Evolutionary conservation across 306 rosid genomes (phyloP), one percentile per base, ranked within the genome.

Genomic region (Sicyos baderoa): DNA sequence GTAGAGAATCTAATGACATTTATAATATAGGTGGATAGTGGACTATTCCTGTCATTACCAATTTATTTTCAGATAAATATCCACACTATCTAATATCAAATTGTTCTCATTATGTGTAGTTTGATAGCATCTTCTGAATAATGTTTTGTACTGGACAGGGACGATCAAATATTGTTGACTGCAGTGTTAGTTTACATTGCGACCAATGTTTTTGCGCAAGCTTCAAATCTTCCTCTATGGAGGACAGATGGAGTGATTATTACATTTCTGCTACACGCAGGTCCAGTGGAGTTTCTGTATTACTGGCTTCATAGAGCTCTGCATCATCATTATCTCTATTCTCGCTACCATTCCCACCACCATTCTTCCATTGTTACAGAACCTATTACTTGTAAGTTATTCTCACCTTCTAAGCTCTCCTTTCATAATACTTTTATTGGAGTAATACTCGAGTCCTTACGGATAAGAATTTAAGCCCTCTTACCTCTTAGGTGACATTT

Each of bases 241-340:
- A 77, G 66, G 65, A 13, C 75, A 58, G 58, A 80, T 10, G 87
- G 87, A 1, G 44, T 75, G 8, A 18, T 83, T 7, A 15, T 75
- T 2, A 72, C 57, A 0, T n/a, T 75, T 51, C 56, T 83, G 15
- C 35, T 83, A 0, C 84, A 83, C 56, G 70, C 77, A 13, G 74
- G 82, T 35, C 79, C 70, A 0, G 84, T 80, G 23, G 87, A 83
- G 77, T 83, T 77, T 9, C 66, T 83, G 12, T 75, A 83, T n/a
- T 83, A 83, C 61, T 83, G 87, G 87, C 40, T 83, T 2, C 87
- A 83, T 53, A 83, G 81, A 75, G 87, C 82, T 16, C 80, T 83
- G 10, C 87, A 83, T 65, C 84, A 80, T 60, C 84, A 77, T 66
- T 83, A 23, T 10, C 87, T 83, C 9, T 83, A 83, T 48, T 75